A percentile compares a stretch with the other conserved stretches of the same genome.
Evolutionary conservation across 2,329 filamentous ascomycete species (phyloP).

Genomic region (Fusarium sp.): DNA sequence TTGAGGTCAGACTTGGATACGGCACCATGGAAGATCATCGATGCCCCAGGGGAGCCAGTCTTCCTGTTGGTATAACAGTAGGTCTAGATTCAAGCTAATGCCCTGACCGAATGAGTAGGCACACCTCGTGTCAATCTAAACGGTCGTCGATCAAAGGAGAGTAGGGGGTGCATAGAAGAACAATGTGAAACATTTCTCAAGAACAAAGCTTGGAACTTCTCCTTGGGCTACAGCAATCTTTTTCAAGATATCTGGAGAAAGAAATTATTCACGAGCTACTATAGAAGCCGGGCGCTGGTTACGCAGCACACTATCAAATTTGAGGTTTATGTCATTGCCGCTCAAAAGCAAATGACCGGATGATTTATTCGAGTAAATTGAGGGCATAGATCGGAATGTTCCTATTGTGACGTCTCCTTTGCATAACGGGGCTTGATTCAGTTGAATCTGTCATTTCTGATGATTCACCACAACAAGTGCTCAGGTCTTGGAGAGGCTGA

Average conservation of each 20-base stretch:
- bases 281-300: background rate
- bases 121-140: background rate
- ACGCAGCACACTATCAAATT: background rate
- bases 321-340: background rate
- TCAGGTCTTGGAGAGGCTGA: background rate
- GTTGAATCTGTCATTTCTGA: constrained; percentile 9
- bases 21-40: constrained; percentile 1
- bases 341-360: background rate
- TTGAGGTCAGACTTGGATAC: background rate
- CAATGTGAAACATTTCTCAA: background rate
- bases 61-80: constrained; percentile 12
- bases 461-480: background rate
- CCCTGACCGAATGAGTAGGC: background rate
- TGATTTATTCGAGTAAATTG: background rate
- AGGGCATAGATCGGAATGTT: background rate
- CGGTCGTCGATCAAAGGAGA: background rate
- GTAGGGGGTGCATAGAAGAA: background rate
- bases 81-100: background rate
- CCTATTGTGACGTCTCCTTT: background rate
- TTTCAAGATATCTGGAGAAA: background rate
- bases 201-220: background rate
- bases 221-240: background rate
- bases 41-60: constrained; percentile 2
- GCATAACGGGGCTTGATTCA: background rate
- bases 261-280: background rate